These are phyloP conservation scores for Colletotrichum melonis DNA, from an alignment of 2,329 filamentous ascomycete genomes.

Conservation along the genomic window DNA sequence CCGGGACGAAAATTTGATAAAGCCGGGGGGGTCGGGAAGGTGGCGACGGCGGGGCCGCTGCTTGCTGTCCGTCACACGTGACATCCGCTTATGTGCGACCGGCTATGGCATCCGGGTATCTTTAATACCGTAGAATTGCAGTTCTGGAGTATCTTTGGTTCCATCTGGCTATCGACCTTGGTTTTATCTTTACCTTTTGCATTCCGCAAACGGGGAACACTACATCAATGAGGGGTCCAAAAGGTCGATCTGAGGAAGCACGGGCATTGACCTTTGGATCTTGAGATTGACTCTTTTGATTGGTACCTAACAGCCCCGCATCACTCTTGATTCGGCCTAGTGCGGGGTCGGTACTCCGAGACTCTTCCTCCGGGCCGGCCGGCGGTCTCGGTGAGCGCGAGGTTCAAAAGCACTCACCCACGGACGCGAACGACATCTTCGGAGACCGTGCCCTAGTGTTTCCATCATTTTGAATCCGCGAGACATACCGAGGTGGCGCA, in stretches of 20 bases:
- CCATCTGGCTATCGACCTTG: not conserved
- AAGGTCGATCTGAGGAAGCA: not conserved
- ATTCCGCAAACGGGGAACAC: not conserved
- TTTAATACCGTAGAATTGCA: not conserved
- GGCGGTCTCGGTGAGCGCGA: not conserved
- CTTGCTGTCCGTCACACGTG: constrained; percentile 1
- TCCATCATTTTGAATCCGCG: not conserved
- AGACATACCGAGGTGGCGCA: not conserved
- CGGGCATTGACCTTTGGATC: not conserved
- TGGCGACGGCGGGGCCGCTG: constrained; percentile 20
- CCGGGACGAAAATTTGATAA: not conserved
- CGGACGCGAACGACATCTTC: not conserved
- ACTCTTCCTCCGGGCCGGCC: not conserved
- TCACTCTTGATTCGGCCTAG: not conserved
- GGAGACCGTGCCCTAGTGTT: not conserved
- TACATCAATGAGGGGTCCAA: not conserved
- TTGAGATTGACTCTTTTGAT: not conserved
- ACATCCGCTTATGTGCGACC: not conserved
- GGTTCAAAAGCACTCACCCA: not conserved
- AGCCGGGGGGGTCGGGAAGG: constrained; percentile 8
- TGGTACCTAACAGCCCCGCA: not conserved
- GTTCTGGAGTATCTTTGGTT: not conserved
- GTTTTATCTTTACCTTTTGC: too few species aligned
- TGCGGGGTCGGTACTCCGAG: constrained; percentile 19
- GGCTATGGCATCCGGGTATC: not conserved